Conservation (phyloP, 2,329 filamentous ascomycete species). For the Botryosphaeria agaves region DNA sequence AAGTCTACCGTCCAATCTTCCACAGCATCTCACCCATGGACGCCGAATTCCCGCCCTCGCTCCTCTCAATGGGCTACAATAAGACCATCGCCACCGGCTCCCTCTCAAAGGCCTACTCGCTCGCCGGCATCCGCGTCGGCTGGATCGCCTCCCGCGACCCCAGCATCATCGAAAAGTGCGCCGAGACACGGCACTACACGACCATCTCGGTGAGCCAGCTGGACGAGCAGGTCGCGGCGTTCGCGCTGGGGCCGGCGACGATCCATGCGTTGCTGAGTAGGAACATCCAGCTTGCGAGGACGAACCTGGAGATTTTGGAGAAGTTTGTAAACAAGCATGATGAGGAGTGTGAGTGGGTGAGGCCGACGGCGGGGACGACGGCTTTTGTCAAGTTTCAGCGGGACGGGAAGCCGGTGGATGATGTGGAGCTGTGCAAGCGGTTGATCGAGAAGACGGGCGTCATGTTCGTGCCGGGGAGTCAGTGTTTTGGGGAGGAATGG, state of each 20-base stretch:
- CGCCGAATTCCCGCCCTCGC: conserved; percentile 44
- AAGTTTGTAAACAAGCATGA: conserved; percentile 48
- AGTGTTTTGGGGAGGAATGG: conserved; percentile 60
- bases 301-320: conserved; percentile 49
- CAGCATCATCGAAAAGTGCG: conserved; percentile 44
- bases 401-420: conserved; percentile 46
- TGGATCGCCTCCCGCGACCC: conserved; percentile 59
- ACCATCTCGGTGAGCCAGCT: conserved; percentile 74
- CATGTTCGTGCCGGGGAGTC: conserved; percentile 55
- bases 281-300: conserved; percentile 49
- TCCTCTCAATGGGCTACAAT: conserved; percentile 53
- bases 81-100: conserved; percentile 60
- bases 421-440: conserved; percentile 52
- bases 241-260: conserved; percentile 48
- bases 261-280: conserved; percentile 44
- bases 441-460: conserved; percentile 53
- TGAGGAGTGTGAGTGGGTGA: conserved; percentile 50
- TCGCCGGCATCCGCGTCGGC: conserved; percentile 67
- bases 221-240: conserved; percentile 62
- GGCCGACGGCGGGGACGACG: conserved; percentile 63
- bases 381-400: conserved; percentile 55
- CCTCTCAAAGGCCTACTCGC: conserved; percentile 69
- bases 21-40: conserved; percentile 43
- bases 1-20: conserved; percentile 74
- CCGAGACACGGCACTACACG: conserved; percentile 59